phyloP scores from a whole-genome alignment of 1,284 basidiomycete species.

The Pseudozyma flocculosa region DNA sequence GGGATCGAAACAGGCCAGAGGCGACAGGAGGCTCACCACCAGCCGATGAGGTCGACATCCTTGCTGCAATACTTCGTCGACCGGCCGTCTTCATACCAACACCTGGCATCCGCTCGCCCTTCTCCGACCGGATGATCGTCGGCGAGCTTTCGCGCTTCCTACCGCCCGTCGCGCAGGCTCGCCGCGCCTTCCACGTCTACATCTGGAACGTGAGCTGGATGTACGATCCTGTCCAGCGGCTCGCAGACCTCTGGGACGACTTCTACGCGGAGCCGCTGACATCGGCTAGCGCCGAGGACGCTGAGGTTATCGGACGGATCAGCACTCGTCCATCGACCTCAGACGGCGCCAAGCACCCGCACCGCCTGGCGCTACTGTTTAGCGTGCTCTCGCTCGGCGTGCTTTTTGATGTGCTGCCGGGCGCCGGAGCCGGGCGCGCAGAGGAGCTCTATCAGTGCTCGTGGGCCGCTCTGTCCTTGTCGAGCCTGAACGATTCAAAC shows the following conservation, averaged over 20 bases:
- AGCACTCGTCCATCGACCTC: background rate
- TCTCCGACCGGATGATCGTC: slow-evolving; percentile 2
- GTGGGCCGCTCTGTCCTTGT: slow-evolving; percentile 4
- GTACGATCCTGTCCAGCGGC: slow-evolving; percentile 1
- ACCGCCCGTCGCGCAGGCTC: background rate
- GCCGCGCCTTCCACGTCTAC: slow-evolving; percentile 1
- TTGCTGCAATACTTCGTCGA: background rate
- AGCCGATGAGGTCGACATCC: background rate
- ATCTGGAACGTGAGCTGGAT: slow-evolving; percentile 1
- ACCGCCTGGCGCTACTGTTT: slow-evolving; percentile 5
- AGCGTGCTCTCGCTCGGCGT: slow-evolving; percentile 3
- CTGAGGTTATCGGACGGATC: too few relatives aligned
- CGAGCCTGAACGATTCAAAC: slow-evolving; percentile 3
- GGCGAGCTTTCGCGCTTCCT: slow-evolving; percentile 1
- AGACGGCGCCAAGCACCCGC: slow-evolving; percentile 1
- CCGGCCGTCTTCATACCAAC: slow-evolving; percentile 1
- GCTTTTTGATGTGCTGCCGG: slow-evolving; percentile 3
- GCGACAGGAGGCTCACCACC: too few relatives aligned
- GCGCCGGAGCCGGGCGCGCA: background rate
- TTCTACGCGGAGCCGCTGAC: slow-evolving; percentile 4
- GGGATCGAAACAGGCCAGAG: too few relatives aligned
- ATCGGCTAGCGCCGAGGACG: too few relatives aligned
- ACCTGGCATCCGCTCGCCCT: slow-evolving; percentile 9
- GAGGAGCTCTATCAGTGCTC: slow-evolving; percentile 1
- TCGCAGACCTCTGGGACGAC: slow-evolving; percentile 1